These are phyloP conservation scores for Sporisorium sorghi DNA, from an alignment of 1,284 basidiomycete genomes.

Conservation along the genomic window DNA sequence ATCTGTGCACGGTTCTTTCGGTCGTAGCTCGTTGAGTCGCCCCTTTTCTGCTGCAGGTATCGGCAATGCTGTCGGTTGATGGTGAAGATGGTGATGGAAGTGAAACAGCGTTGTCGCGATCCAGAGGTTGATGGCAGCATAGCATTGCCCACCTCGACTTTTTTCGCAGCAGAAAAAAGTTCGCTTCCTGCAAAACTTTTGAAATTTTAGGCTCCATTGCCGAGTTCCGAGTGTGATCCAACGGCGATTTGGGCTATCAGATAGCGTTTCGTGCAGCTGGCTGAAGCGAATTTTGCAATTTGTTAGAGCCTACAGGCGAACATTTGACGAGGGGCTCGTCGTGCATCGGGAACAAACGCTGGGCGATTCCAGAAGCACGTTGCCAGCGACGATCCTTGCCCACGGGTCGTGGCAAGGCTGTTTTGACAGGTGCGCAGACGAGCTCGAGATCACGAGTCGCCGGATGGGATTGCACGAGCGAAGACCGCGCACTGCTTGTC, in stretches of 20 bases:
- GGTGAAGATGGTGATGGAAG: neutral
- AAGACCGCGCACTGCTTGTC: too few relatives aligned
- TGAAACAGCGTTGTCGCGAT: neutral
- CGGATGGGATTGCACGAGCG: neutral
- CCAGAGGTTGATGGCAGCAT: neutral
- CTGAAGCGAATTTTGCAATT: too few relatives aligned
- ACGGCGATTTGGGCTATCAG: constrained; percentile 3
- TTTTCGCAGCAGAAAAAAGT: neutral
- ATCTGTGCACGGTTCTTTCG: too few relatives aligned
- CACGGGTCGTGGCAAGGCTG: neutral
- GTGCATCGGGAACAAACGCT: too few relatives aligned
- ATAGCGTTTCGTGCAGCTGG: neutral
- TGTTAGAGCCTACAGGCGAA: too few relatives aligned
- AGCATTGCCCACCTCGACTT: constrained; percentile 1
- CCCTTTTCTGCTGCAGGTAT: too few relatives aligned
- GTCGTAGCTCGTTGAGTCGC: too few relatives aligned
- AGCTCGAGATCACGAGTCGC: neutral
- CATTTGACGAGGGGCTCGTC: too few relatives aligned
- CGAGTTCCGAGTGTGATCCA: neutral
- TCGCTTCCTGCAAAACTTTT: constrained; percentile 7
- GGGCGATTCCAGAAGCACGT: neutral
- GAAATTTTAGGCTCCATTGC: neutral
- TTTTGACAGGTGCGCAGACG: too few relatives aligned
- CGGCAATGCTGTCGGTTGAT: neutral
- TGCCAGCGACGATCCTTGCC: neutral